A percentile compares a stretch with the other conserved stretches of the same genome.
Conservation (phyloP, 495 filamentous ascomycete species). For the Neurospora discreta region DNA sequence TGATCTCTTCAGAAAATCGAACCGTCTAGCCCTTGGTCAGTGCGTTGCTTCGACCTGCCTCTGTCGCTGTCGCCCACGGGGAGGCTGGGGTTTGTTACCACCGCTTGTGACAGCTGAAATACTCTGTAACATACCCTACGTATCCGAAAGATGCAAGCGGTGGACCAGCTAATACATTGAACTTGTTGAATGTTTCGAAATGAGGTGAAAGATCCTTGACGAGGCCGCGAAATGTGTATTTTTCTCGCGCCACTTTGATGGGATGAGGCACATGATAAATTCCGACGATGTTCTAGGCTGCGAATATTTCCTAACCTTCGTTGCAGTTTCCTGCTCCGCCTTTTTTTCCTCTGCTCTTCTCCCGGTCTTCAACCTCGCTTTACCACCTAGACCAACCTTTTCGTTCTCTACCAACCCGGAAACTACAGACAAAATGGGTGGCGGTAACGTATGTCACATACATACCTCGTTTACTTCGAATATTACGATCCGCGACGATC, state of each 20-base stretch:
- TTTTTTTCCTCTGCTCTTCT: background rate
- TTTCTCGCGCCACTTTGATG: background rate
- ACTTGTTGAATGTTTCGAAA: background rate
- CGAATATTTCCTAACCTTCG: background rate
- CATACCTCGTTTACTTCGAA: background rate
- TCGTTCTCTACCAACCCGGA: background rate
- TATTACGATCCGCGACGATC: background rate
- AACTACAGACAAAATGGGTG: constrained; percentile 31
- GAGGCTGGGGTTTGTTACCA: background rate
- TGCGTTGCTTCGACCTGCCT: background rate
- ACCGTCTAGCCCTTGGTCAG: background rate
- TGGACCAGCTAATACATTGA: background rate
- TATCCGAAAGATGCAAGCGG: background rate
- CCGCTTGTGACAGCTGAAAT: background rate
- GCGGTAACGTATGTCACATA: constrained; percentile 35
- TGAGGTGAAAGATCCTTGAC: background rate
- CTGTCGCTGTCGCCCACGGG: background rate
- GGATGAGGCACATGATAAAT: background rate
- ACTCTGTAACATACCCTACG: background rate
- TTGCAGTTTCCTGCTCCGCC: background rate
- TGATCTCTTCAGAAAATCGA: background rate
- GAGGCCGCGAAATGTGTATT: background rate
- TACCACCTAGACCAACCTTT: background rate
- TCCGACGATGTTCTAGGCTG: background rate
- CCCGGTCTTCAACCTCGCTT: background rate